Base-by-base conservation (phyloP, 1,139 yeast genomes). In the Williopsis jadinii region DNA sequence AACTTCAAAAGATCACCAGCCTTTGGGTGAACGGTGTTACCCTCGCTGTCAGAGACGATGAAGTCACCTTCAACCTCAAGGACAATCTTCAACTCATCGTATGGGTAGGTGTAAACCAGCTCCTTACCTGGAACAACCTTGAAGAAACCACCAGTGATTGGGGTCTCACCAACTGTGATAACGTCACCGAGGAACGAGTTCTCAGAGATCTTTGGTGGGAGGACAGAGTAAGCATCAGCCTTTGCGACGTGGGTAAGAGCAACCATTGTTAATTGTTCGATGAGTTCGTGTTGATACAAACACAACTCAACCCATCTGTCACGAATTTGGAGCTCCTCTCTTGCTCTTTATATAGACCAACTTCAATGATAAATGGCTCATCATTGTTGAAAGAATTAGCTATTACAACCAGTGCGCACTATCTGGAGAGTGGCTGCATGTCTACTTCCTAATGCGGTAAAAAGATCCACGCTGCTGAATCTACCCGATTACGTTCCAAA, bases 81-180 rank as follows among this genome's bases (percentile, higher is more conserved):
- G 49, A 71, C 64, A 42, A 72, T 61, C 57, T 72, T 72, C 68
- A 70, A 68, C 59, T 72, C 77, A 47, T 72, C 77, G 58, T 74
- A 76, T 55, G 64, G 64, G 56, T 76, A 76, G 39, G 65, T 62
- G 66, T 74, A 76, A 12, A 70, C 77, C 56, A 76, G 67, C 42
- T 78, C 71, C 60, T 75, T 79, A 49, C 82, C 82, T 47, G 70
- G 68, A 53, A 75, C 76, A 55, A 75, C 80, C 56, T 65, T 75
- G 67, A 70, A 76, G 63, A 76, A 76, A 41, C 82, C 82, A 58
- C 73, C 68, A 11, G 75, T 61, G 42, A 76, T 68, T 51, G 74
- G 74, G 34, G 70, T 77, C 44, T 75, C 75, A 34, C 71, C 75
- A 30, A 77, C 68, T 30, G 74, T 64, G 61, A 70, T 68, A 39